Percentiles rank a stretch among this genome's conserved stretches.
These are phyloP conservation scores for Magnolia changhungtana DNA, from an alignment of 164 flowering plant genomes.

Conservation along the genomic window DNA sequence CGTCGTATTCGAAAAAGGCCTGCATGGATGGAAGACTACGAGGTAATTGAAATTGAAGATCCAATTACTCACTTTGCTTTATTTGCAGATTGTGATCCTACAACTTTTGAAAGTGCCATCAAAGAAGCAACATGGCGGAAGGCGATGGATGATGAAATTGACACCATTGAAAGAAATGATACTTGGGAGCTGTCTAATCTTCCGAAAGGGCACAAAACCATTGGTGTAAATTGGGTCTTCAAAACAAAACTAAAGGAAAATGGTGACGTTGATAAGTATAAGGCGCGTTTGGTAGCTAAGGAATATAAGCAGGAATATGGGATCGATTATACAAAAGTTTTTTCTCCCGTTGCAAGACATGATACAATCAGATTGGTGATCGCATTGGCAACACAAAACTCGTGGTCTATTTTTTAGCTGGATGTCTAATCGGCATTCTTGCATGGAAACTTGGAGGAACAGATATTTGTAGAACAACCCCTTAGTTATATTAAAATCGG, in stretches of 20 bases:
- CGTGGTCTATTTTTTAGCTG: conserved; percentile 7
- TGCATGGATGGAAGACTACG: neutral
- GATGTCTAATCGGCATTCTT: conserved; percentile 14
- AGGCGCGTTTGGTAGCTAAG: conserved; percentile 7
- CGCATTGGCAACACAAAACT: conserved; percentile 10
- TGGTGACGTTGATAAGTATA: conserved; percentile 2
- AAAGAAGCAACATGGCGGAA: conserved; percentile 9
- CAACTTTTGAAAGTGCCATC: conserved; percentile 2
- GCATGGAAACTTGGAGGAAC: conserved; percentile 21
- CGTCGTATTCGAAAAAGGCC: conserved; percentile 5
- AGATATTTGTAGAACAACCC: conserved; percentile 17
- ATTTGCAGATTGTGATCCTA: conserved; percentile 12
- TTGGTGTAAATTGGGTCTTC: conserved; percentile 14
- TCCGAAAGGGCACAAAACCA: too few species aligned
- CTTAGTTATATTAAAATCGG: conserved; percentile 9
- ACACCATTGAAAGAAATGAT: conserved; percentile 11
- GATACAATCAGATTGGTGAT: conserved; percentile 16
- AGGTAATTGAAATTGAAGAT: too few species aligned
- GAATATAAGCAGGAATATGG: conserved; percentile 6
- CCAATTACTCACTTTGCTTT: conserved; percentile 7
- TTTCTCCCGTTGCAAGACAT: conserved; percentile 5
- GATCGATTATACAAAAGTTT: too few species aligned
- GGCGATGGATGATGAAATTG: conserved; percentile 15
- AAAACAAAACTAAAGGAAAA: conserved; percentile 9
- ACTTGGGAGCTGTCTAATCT: conserved; percentile 11